Evolutionary conservation across 2,329 filamentous ascomycete species (phyloP).

Genomic region (Coniochaeta prunicola): DNA sequence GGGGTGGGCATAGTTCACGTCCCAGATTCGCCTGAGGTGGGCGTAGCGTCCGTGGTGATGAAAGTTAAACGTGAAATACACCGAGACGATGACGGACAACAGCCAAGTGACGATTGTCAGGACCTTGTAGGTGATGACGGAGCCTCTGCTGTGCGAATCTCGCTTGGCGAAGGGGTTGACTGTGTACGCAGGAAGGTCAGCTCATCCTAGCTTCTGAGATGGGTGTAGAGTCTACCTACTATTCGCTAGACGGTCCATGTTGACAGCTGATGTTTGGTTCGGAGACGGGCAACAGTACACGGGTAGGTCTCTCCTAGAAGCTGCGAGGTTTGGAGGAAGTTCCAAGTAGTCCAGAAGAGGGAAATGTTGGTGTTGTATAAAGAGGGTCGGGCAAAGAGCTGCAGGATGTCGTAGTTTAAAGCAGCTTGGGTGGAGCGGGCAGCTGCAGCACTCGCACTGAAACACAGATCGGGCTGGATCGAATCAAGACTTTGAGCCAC

Average conservation of each 20-base stretch:
- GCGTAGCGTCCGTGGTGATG: slow-evolving; percentile 45
- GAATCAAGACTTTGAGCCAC: background rate
- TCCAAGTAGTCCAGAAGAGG: background rate
- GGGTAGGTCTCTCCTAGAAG: background rate
- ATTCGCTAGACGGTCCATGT: slow-evolving; percentile 9
- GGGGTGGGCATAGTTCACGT: slow-evolving; percentile 57
- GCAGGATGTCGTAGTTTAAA: background rate
- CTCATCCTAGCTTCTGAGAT: background rate
- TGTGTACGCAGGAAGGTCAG: slow-evolving; percentile 21
- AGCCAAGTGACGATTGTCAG: slow-evolving; percentile 69
- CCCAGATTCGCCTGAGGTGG: slow-evolving; percentile 62
- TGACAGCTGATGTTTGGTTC: background rate
- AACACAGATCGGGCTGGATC: background rate
- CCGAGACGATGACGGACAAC: slow-evolving; percentile 60
- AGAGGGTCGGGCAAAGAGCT: background rate
- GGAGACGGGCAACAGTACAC: background rate
- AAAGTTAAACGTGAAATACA: slow-evolving; percentile 62
- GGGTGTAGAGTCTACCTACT: slow-evolving; percentile 5
- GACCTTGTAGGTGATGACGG: slow-evolving; percentile 68
- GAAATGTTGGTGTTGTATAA: background rate
- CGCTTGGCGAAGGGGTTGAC: slow-evolving; percentile 72
- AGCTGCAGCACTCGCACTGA: background rate
- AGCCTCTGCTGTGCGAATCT: slow-evolving; percentile 53
- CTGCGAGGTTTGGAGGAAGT: background rate
- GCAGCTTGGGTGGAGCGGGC: background rate